Percentiles rank a stretch among this genome's conserved stretches.
Conservation (phyloP, 805 yeast species). For the Candida chilensis region DNA sequence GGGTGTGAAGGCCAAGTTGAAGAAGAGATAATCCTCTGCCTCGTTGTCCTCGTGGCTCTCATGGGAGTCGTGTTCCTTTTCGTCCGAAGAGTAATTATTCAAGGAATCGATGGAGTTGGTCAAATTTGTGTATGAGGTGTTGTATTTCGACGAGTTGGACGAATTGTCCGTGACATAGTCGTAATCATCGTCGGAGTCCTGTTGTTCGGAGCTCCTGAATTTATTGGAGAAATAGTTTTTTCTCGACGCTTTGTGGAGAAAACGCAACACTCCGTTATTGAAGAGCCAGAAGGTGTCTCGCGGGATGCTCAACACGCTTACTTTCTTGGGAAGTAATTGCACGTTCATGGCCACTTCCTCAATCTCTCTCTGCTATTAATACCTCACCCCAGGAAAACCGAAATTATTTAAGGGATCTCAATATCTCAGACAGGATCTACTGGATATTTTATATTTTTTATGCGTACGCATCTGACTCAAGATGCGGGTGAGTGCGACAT, state of each 20-base stretch:
- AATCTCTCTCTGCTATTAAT: too few relatives aligned
- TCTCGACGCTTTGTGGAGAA: constrained; percentile 26
- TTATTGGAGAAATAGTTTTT: constrained; percentile 3
- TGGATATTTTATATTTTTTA: too few relatives aligned
- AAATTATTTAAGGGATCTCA: too few relatives aligned
- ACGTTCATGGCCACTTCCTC: too few relatives aligned
- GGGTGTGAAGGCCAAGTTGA: constrained; percentile 56
- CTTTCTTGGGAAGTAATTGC: too few relatives aligned
- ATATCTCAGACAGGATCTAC: too few relatives aligned
- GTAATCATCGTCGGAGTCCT: constrained; percentile 8
- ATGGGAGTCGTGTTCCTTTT: constrained; percentile 2
- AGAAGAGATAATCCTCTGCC: constrained; percentile 29
- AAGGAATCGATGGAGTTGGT: constrained; percentile 4
- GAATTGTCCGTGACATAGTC: constrained; percentile 6
- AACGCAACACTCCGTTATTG: constrained; percentile 37
- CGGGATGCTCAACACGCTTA: too few relatives aligned
- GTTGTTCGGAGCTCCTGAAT: too few relatives aligned
- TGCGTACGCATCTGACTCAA: too few relatives aligned
- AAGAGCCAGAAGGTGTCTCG: constrained; percentile 45
- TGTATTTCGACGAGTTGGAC: constrained; percentile 5
- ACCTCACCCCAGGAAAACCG: too few relatives aligned
- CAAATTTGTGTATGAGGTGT: constrained; percentile 6
- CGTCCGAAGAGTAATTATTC: constrained; percentile 2
- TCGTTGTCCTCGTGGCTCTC: constrained; percentile 5
- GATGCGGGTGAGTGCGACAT: too few relatives aligned